Percentiles rank a stretch among this genome's conserved stretches.
These are phyloP conservation scores for Spizellomyces sp. DNA, from an alignment of 192 early-diverging fungal species.

Conservation along the genomic window DNA sequence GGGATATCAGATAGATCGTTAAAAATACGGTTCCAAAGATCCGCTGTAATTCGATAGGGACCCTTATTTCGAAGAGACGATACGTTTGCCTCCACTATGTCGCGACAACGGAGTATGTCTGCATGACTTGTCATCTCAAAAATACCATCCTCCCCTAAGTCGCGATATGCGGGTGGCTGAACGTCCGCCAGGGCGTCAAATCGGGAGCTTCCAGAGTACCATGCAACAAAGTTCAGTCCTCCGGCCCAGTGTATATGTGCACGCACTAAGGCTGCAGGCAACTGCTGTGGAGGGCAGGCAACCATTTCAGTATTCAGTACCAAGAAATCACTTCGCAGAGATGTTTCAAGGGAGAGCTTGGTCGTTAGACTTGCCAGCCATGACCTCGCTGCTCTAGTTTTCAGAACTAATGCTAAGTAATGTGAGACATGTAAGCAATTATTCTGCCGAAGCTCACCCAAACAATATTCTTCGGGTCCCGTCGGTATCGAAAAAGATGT, in stretches of 20 bases:
- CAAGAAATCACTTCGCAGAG: slow-evolving; percentile 25
- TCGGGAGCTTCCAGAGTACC: not conserved
- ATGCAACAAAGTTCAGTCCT: slow-evolving; percentile 9
- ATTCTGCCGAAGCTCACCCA: slow-evolving; percentile 9
- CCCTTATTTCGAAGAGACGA: not conserved
- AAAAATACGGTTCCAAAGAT: not conserved
- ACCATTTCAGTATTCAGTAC: slow-evolving; percentile 13
- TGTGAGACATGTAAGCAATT: not conserved
- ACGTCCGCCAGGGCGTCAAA: not conserved
- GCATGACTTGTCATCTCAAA: slow-evolving; percentile 22
- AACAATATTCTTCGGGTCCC: slow-evolving; percentile 13
- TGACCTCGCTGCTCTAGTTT: not conserved
- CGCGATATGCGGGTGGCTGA: not conserved
- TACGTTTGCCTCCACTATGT: not conserved
- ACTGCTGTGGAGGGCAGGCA: not conserved
- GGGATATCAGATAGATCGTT: not conserved
- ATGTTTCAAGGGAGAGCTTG: slow-evolving; percentile 15
- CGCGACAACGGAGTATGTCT: slow-evolving; percentile 8
- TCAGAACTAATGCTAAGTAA: too few species aligned
- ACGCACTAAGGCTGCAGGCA: slow-evolving; percentile 15
- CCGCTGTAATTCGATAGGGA: not conserved
- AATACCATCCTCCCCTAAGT: slow-evolving; percentile 16
- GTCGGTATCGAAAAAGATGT: slow-evolving; percentile 11
- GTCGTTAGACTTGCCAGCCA: not conserved
- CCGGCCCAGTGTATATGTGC: slow-evolving; percentile 10